Base-by-base conservation (phyloP, 805 yeast genomes). In the Wickerhamomyces xylosicus region DNA sequence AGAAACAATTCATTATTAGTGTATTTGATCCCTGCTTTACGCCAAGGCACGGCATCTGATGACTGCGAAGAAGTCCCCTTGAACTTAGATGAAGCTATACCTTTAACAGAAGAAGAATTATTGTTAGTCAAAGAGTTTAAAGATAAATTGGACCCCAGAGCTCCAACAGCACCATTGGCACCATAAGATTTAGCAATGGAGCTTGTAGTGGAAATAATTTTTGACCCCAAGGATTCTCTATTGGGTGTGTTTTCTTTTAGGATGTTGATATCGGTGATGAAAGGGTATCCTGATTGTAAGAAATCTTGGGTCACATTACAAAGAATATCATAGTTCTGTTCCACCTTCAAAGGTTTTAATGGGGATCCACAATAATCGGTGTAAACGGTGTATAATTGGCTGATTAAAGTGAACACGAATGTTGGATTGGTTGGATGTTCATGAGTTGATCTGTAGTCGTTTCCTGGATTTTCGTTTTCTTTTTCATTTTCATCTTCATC, bases 1-100 rank as follows among this genome's bases (percentile, higher is more conserved):
- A 90, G 81, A 55, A 79, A 86, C 58, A 90, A 67, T 58, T 90
- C 97, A 57, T 90, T 86, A 47, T 78, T 78, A 3, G 85, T 70
- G 55, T 85, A 77, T 47, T 70, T 72, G n/a, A 83, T 80, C 45
- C 76, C 72, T 4, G 78, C 54, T 35, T 74, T 66, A 50, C 97
- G 71, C 97, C 97, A 90, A 7, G 29, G 29, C 9, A 25, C 1
- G 95, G 95, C 8, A 64, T 61, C 20, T 53, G 52, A 35, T 63
- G 54, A 16, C 49, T 50, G 32, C 13, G 29, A 25, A 13, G 29
- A 25, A 13, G 13, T 25, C 4, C 29, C 29, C 14, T 11, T 25
- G 14, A 25, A 25, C 29, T 25, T 25, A 4, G 29, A 9, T n/a
- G 14, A 7, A n/a, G n/a, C n/a, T n/a, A n/a, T n/a, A n/a, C n/a